Evolutionary conservation across 2,329 filamentous ascomycete species (phyloP).

Genomic region (Microsporum audouinii): DNA sequence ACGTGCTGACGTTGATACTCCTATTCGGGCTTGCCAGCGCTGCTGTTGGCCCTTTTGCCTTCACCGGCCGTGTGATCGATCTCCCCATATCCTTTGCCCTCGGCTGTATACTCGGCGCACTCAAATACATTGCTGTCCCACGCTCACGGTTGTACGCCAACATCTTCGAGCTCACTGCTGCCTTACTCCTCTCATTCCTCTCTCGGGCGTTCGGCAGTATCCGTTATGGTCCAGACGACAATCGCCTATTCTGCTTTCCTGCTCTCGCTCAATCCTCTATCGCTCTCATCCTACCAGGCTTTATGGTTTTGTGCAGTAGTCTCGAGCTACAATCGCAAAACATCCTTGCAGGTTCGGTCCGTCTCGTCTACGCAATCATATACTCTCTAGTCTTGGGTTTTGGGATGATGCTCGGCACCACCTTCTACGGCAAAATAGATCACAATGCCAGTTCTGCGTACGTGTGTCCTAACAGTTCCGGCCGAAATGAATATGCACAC

Average conservation of each 20-base stretch:
- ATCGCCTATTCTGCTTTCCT: conserved; percentile 56
- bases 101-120: conserved; percentile 59
- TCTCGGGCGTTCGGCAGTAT: conserved; percentile 60
- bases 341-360: conserved; percentile 58
- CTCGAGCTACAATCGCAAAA: conserved; percentile 59
- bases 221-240: conserved; percentile 25
- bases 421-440: conserved; percentile 53
- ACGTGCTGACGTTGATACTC: conserved; percentile 44
- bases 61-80: conserved; percentile 64
- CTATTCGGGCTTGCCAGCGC: conserved; percentile 67
- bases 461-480: conserved; percentile 39
- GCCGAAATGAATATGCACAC: conserved; percentile 32
- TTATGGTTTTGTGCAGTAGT: conserved; percentile 48
- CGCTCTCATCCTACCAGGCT: conserved; percentile 61
- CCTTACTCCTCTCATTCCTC: conserved; percentile 56
- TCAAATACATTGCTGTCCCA: conserved; percentile 65
- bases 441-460: conserved; percentile 40
- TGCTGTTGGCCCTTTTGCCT: conserved; percentile 68
- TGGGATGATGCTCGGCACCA: conserved; percentile 56
- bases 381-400: conserved; percentile 63
- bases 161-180: conserved; percentile 53
- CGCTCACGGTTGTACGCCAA: conserved; percentile 57
- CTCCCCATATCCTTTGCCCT: conserved; percentile 65
- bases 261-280: conserved; percentile 62
- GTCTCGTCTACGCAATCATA: conserved; percentile 63